These are phyloP conservation scores for Capsicum pubescens DNA, from an alignment of 257 asterid species.

Conservation along the genomic window DNA sequence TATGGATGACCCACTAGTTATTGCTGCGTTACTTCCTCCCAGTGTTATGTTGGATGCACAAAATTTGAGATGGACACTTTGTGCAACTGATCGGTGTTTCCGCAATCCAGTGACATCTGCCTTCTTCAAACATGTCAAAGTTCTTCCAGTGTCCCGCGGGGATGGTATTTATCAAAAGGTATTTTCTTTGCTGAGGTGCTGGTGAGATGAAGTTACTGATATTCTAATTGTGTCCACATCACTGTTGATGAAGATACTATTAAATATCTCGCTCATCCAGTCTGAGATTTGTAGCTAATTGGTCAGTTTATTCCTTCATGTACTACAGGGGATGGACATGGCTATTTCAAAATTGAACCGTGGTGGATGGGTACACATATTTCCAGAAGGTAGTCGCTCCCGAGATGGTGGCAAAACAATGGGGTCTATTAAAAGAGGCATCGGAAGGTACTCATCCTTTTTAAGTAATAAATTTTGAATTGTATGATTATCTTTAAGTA, in stretches of 20 bases:
- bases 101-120: constrained; percentile 78
- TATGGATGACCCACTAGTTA: constrained; percentile 85
- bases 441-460: constrained; percentile 61
- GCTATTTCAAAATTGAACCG: constrained; percentile 87
- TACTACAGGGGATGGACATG: constrained; percentile 84
- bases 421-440: constrained; percentile 80
- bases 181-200: constrained; percentile 22
- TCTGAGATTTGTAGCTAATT: constrained; percentile 22
- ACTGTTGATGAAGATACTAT: neutral
- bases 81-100: constrained; percentile 96
- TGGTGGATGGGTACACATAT: constrained; percentile 96
- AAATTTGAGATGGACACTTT: constrained; percentile 84
- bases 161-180: constrained; percentile 94
- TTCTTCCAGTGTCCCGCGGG: constrained; percentile 89
- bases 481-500: neutral
- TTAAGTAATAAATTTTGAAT: neutral
- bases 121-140: constrained; percentile 82
- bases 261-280: neutral
- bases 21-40: constrained; percentile 83
- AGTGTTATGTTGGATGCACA: constrained; percentile 72
- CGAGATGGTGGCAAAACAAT: constrained; percentile 89
- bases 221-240: neutral
- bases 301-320: constrained; percentile 12
- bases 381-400: constrained; percentile 97
- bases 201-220: neutral